Conservation (phyloP, 2,329 filamentous ascomycete genomes). For the Fusarium torreyae region DNA sequence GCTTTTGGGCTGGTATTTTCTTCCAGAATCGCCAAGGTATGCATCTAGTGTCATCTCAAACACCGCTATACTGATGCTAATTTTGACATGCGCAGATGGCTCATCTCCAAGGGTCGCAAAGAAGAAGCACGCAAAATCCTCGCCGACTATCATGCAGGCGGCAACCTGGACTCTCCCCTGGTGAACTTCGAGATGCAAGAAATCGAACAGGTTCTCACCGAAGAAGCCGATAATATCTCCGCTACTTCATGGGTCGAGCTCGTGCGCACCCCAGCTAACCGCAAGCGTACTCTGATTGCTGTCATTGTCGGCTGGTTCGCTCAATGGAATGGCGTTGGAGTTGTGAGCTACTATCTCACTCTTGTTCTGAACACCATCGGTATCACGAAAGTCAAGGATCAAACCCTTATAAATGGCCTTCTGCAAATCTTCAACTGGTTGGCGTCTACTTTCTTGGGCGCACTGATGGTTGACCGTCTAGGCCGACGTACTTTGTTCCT, state of each 20-base stretch:
- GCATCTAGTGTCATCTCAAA: fast-evolving
- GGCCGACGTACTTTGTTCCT: slow-evolving; percentile 59
- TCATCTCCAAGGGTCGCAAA: slow-evolving; percentile 52
- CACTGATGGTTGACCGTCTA: slow-evolving; percentile 57
- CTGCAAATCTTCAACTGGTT: slow-evolving; percentile 58
- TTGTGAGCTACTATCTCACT: slow-evolving; percentile 54
- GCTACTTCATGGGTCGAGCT: slow-evolving; percentile 57
- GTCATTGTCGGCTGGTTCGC: slow-evolving; percentile 36
- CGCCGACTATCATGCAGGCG: slow-evolving; percentile 59
- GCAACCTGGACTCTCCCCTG: slow-evolving; percentile 57
- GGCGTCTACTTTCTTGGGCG: slow-evolving; percentile 55
- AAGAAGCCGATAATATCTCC: slow-evolving; percentile 51
- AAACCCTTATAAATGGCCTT: slow-evolving; percentile 47
- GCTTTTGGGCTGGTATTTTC: slow-evolving; percentile 41
- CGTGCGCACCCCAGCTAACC: slow-evolving; percentile 54
- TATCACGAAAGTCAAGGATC: slow-evolving; percentile 56
- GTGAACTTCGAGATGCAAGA: slow-evolving; percentile 60
- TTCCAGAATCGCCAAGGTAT: slow-evolving; percentile 49
- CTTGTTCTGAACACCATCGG: slow-evolving; percentile 58
- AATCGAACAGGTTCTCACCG: slow-evolving; percentile 55
- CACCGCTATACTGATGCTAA: fast-evolving
- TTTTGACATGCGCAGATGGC: slow-evolving; percentile 15
- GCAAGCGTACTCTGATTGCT: slow-evolving; percentile 46
- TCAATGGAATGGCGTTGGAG: slow-evolving; percentile 38
- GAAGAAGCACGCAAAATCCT: slow-evolving; percentile 57